Evolutionary conservation across 768 basidiomycete species (phyloP).

Genomic region (Calocera viscosa): DNA sequence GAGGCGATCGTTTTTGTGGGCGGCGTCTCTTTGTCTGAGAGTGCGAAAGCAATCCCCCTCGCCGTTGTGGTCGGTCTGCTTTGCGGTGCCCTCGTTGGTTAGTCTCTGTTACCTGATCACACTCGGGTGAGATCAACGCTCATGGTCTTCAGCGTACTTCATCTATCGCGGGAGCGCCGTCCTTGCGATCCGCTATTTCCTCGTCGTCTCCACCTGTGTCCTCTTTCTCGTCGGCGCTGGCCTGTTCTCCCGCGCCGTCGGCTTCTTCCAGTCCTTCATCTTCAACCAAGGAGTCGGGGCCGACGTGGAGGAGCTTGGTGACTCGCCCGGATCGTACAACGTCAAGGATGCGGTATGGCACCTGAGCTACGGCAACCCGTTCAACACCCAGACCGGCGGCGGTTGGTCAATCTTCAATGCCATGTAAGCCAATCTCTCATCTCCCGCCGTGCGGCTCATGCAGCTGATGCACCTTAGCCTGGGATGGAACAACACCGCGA

Average conservation of each 20-base stretch:
- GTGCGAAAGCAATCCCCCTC: conserved; percentile 77
- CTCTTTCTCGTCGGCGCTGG: conserved; percentile 90
- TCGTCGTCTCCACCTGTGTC: conserved; percentile 83
- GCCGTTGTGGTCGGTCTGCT: conserved; percentile 77
- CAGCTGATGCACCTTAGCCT: conserved; percentile 23
- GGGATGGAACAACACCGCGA: conserved; percentile 79
- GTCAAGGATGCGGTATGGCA: conserved; percentile 83
- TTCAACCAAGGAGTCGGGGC: conserved; percentile 57
- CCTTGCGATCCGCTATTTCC: conserved; percentile 73
- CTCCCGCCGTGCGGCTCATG: neutral
- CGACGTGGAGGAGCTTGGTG: conserved; percentile 40
- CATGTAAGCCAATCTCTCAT: conserved; percentile 30
- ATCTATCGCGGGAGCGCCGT: conserved; percentile 73
- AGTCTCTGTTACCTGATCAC: conserved; percentile 25
- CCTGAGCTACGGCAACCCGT: conserved; percentile 64
- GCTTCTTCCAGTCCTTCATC: conserved; percentile 54
- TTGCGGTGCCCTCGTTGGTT: conserved; percentile 59
- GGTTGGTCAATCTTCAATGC: conserved; percentile 78
- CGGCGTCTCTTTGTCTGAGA: conserved; percentile 75
- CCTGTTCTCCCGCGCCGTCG: conserved; percentile 69
- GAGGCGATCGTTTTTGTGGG: conserved; percentile 92
- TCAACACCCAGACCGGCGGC: conserved; percentile 36
- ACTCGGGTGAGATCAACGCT: neutral
- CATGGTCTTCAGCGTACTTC: conserved; percentile 28
- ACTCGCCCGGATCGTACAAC: conserved; percentile 72